Base-by-base conservation (phyloP, 345 rosid species). In the Boechera divaricarpa region DNA sequence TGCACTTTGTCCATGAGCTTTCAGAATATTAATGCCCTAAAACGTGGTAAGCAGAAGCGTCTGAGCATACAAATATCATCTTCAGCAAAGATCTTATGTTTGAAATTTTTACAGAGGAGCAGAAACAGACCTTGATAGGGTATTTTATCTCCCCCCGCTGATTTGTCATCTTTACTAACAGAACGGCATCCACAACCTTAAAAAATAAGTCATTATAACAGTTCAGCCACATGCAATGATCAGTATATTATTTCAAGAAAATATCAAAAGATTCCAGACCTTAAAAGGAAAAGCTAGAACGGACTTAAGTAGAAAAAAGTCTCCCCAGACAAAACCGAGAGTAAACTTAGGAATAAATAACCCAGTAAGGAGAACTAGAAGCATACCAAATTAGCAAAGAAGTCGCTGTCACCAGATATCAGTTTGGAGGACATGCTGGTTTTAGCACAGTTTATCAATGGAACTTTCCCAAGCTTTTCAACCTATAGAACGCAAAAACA, bases 391-490 rank as follows among this genome's bases (percentile, higher is more conserved):
- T 91, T 87, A 7, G 99, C 97, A 60, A 93, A 96, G 84, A 91
- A 87, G 86, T 95, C 92, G 55, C 96, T 90, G 83, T 96, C 97
- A 72, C 82, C 87, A 61, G 90, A 89, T 82, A 96, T 91, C 84
- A 96, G 81, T 85, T 93, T 96, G 2, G 99, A 96, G 65, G 99
- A 95, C 96, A 96, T 93, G 85, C 97, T 93, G 59, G 98, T 96
- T 81, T 96, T 96, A 47, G 98, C 99, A 81, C 94, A 93, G 79
- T 93, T 96, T 53, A 96, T 79, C 47, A 96, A 81, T 77, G 95
- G 91, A 80, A 85, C 92, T 77, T 91, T 96, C 62, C 98, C 97
- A 42, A 96, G 94, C 83, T 93, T 95, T 79, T 95, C 98, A 82
- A 93, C 96, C 98, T 93, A 58, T 1, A 18, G 32, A 52, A 60